Evolutionary conservation across 2,329 filamentous ascomycete genomes (phyloP).

Genomic region (Exserohilum rostratum): DNA sequence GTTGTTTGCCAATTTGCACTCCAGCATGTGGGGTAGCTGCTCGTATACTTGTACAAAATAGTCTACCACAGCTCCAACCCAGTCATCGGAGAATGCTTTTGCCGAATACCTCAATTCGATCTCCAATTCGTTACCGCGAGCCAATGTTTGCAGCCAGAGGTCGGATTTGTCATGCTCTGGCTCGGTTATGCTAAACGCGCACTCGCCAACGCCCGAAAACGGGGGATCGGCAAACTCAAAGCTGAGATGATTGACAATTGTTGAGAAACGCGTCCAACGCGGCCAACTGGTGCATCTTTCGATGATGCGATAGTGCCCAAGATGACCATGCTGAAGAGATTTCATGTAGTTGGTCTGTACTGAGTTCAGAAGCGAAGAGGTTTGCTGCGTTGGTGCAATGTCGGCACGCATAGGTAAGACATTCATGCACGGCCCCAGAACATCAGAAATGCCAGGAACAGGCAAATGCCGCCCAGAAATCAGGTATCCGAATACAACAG

Average conservation of each 20-base stretch:
- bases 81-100: background rate
- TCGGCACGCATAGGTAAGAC: constrained; percentile 3
- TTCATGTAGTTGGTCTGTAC: constrained; percentile 3
- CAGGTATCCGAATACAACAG: constrained; percentile 3
- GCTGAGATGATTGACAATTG: constrained; percentile 7
- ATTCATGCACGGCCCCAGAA: constrained; percentile 8
- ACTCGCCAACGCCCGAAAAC: background rate
- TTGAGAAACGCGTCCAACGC: constrained; percentile 8
- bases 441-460: background rate
- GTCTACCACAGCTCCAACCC: background rate
- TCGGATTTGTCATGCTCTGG: constrained; percentile 11
- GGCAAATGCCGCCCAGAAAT: constrained; percentile 4
- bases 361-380: constrained; percentile 6
- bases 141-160: constrained; percentile 5
- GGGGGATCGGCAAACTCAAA: constrained; percentile 1
- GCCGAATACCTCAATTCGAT: constrained; percentile 6
- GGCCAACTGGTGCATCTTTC: constrained; percentile 9
- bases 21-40: background rate
- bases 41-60: background rate
- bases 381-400: background rate
- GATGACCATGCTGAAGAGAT: constrained; percentile 3
- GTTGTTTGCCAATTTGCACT: background rate
- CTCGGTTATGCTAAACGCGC: constrained; percentile 3
- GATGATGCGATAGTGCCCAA: constrained; percentile 7
- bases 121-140: background rate